phyloP scores from a whole-genome alignment of 495 filamentous ascomycete species.

The Penicillium taxi region DNA sequence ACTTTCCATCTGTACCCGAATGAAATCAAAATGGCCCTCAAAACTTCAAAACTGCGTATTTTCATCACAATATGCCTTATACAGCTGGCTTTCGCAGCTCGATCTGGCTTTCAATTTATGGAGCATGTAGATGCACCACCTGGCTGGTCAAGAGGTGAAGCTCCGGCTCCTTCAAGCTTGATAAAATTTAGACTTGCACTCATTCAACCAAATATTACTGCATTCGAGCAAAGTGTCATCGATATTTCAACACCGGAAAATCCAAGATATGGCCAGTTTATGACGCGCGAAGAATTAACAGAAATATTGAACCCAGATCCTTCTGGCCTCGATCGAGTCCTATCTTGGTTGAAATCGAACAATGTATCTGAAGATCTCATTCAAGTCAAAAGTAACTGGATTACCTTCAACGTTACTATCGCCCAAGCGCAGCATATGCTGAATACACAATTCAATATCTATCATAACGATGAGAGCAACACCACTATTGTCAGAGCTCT shows the following conservation, averaged over 20 bases:
- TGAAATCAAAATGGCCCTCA: too few species aligned
- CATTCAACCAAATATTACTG: constrained; percentile 40
- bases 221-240: constrained; percentile 53
- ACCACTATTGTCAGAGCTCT: constrained; percentile 44
- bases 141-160: constrained; percentile 40
- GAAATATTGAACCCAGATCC: constrained; percentile 41
- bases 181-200: constrained; percentile 50
- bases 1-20: too few species aligned
- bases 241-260: constrained; percentile 57
- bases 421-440: constrained; percentile 46
- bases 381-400: constrained; percentile 45
- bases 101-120: constrained; percentile 26
- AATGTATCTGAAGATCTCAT: constrained; percentile 38
- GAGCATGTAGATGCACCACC: constrained; percentile 39
- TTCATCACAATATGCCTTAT: constrained; percentile 7
- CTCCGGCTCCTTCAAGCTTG: constrained; percentile 23
- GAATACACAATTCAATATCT: constrained; percentile 48
- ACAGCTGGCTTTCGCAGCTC: constrained; percentile 1
- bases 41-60: too few species aligned
- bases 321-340: constrained; percentile 33
- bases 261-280: constrained; percentile 53
- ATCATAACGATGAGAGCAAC: constrained; percentile 28
- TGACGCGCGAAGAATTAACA: constrained; percentile 50
- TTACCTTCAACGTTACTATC: constrained; percentile 45
- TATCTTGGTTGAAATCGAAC: constrained; percentile 43